These are phyloP conservation scores for Arabis alpina DNA, from an alignment of 345 rosid species.

Conservation along the genomic window DNA sequence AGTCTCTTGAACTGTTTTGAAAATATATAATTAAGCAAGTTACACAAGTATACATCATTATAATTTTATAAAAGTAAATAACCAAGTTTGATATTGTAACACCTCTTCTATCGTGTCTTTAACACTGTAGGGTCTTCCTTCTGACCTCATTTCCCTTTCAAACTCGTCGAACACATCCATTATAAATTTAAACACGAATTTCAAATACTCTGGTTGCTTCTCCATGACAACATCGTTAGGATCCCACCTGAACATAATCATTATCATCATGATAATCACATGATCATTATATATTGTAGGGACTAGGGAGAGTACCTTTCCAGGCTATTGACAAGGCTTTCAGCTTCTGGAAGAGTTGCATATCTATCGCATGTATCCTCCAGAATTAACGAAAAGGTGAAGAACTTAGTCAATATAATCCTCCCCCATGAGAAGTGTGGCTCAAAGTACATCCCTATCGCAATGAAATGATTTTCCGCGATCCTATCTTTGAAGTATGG, in stretches of 20 bases:
- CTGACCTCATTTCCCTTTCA: neutral
- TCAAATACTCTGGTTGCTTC: neutral
- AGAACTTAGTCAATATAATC: too few relatives aligned
- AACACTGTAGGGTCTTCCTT: neutral
- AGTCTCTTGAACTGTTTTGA: too few relatives aligned
- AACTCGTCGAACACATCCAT: neutral
- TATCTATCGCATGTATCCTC: neutral
- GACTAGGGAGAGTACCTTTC: constrained; percentile 1
- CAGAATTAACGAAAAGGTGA: neutral
- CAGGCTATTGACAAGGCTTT: neutral
- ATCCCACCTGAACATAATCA: neutral
- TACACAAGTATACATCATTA: too few relatives aligned
- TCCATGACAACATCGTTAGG: neutral
- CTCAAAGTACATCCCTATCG: too few relatives aligned
- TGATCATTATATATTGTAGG: too few relatives aligned
- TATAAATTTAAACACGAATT: constrained; percentile 1
- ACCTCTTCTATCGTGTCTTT: neutral
- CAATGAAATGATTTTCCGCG: too few relatives aligned
- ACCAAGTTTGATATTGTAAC: too few relatives aligned
- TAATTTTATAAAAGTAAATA: too few relatives aligned
- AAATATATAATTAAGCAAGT: too few relatives aligned
- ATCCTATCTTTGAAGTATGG: too few relatives aligned
- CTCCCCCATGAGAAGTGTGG: too few relatives aligned
- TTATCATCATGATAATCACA: neutral
- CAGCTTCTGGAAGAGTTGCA: neutral